Evolutionary conservation across 2,329 filamentous ascomycete species (phyloP).

Genomic region (Cordyceps militaris): DNA sequence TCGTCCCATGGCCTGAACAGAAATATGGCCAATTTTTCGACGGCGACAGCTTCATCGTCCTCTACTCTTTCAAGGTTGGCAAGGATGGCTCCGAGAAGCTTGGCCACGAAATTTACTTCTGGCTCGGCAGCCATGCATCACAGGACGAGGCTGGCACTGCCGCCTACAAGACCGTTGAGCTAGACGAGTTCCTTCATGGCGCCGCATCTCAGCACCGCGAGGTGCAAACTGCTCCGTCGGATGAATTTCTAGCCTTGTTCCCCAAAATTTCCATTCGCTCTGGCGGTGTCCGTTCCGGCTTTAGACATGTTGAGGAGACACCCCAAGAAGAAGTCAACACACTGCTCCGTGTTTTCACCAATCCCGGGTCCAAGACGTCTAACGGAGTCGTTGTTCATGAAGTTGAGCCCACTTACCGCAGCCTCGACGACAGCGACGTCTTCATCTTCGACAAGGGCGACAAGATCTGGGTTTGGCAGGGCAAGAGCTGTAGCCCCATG

Average conservation of each 20-base stretch:
- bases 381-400: constrained; percentile 54
- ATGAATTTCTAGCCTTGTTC: constrained; percentile 55
- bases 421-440: constrained; percentile 58
- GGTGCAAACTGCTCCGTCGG: constrained; percentile 50
- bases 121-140: constrained; percentile 57
- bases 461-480: constrained; percentile 67
- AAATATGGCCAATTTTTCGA: constrained; percentile 56
- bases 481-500: constrained; percentile 57
- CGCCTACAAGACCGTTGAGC: constrained; percentile 64
- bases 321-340: constrained; percentile 37
- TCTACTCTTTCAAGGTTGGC: constrained; percentile 51
- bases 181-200: constrained; percentile 59
- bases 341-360: constrained; percentile 57
- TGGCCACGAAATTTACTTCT: constrained; percentile 62
- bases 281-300: constrained; percentile 56
- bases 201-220: constrained; percentile 59
- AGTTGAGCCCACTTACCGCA: constrained; percentile 54
- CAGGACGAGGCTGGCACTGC: constrained; percentile 64
- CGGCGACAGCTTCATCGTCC: constrained; percentile 61
- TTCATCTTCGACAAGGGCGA: constrained; percentile 56
- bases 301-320: constrained; percentile 52
- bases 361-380: constrained; percentile 36
- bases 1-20: constrained; percentile 52
- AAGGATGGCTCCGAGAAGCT: constrained; percentile 38
- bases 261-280: constrained; percentile 51